Base-by-base conservation (phyloP, 1,139 yeast genomes). In the Saccharomycopsis phalli region DNA sequence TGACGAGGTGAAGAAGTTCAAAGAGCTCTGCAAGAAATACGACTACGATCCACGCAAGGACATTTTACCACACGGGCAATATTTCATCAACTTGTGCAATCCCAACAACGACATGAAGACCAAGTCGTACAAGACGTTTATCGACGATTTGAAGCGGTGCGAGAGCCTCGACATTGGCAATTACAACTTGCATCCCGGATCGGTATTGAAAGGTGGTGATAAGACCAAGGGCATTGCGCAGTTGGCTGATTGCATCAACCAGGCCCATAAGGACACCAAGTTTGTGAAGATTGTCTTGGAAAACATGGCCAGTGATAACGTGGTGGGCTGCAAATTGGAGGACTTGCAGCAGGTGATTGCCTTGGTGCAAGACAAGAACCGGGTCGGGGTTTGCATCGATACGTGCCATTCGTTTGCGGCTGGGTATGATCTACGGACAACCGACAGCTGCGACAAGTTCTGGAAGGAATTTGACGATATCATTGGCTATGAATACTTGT, bases 381-480 rank as follows among this genome's bases (percentile, higher is more conserved):
- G 98, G 43, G 78, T 91, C 6, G 98, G 98, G 1, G 95, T 91
- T 1, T 93, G 98, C 58, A 69, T 91, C 14, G 97, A 91, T 55
- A 88, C 97, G 0, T 91, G 97, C 58, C 97, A 91, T 59, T 69
- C 95, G 0, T 86, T 82, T 66, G 96, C 97, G 1, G 95, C 97
- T 0, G 98, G 98, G 1, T 88, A 84, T 59, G 97, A 93, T 55
- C 69, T 91, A 33, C 60, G 77, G n/a, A 66, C 71, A 2, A 68
- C 69, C 46, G 72, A 66, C 20, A 57, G 65, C 8, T 83, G 78
- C 59, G 63, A 69, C 18, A 63, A 62, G 36, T 87, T 91, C 57
- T 82, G 95, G 91, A 55, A 60, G 5, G 61, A 75, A 34, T 91
- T 83, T 57, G 96, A 87, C 51, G 58, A 65, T 3, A 66, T 70